Base-by-base conservation (phyloP, 768 basidiomycete genomes). In the Agaricus blazei region DNA sequence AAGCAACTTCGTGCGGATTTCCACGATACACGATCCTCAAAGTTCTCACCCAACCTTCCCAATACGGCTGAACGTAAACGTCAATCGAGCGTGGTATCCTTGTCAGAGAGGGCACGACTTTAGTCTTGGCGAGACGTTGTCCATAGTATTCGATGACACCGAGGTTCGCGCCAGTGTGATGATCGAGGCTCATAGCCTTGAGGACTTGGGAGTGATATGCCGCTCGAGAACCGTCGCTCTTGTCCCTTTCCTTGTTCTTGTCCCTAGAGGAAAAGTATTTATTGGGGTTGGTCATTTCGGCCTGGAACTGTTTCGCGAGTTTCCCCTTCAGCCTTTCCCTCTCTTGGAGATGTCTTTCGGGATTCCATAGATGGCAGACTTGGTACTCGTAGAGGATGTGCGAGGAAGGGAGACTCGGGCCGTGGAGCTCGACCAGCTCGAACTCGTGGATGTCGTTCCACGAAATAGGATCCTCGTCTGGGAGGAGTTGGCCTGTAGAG, bases 381-480 rank as follows among this genome's bases (percentile, higher is more conserved):
- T 51, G 48, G 43, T 62, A 62, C 14, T 51, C 51, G 37, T 46
- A 41, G 28, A 60, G 60, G 1, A 63, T 54, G 37, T 57, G 52
- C 29, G 51, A 14, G 38, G 48, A 28, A 29, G 55, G 47, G 27
- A 45, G 29, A 58, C 51, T 12, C 57, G 60, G n/a, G 59, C 54
- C 62, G 48, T 91, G 87, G 15, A 91, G 65, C 62, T 91, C 89
- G 23, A 91, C 74, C 2, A 91, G 75, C 60, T 90, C 89, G 59
- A 82, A 73, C 0, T 84, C 78, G 6, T 73, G 69, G 23, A 90
- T 62, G 40, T 77, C 71, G 62, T 88, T 88, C 77, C 82, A 85
- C 0, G 77, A 68, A 1, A 78, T 58, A 44, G 77, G 79, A 23
- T 85, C 82, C 62, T 89, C 87, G 62, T 90, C 84, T 11, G 29